These are phyloP conservation scores for Fragaria vesca DNA, from an alignment of 306 rosid species.

Conservation along the genomic window DNA sequence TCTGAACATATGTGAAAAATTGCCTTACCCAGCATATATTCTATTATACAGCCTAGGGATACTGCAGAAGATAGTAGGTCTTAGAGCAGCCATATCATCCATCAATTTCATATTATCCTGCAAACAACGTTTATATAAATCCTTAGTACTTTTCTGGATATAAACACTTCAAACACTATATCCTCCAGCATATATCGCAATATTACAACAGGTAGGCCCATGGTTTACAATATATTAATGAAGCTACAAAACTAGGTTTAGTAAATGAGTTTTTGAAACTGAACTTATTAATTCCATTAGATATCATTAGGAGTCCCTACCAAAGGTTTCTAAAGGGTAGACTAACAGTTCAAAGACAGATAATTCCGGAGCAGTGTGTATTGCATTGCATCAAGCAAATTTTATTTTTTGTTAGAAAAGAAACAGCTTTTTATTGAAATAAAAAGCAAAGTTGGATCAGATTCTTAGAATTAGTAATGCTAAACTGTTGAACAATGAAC, in stretches of 20 bases:
- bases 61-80: conserved; percentile 92
- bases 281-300: neutral
- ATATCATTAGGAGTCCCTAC: neutral
- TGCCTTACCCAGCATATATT: conserved; percentile 87
- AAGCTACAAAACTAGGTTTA: neutral
- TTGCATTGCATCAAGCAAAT: neutral
- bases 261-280: neutral
- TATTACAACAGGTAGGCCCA: conserved; percentile 3
- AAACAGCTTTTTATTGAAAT: no score
- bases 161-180: neutral
- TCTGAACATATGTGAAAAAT: conserved; percentile 13
- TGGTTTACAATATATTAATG: neutral
- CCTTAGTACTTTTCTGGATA: neutral
- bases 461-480: neutral
- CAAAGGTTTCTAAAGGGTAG: neutral
- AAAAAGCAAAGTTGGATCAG: neutral
- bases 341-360: neutral
- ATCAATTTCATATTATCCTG: conserved; percentile 95
- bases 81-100: conserved; percentile 83
- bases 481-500: neutral
- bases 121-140: conserved; percentile 30
- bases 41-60: conserved; percentile 97
- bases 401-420: no score
- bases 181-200: neutral
- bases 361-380: neutral